Evolutionary conservation across 805 yeast genomes (phyloP), one percentile per base, ranked within the genome.

Genomic region (Ogataea siamensis): DNA sequence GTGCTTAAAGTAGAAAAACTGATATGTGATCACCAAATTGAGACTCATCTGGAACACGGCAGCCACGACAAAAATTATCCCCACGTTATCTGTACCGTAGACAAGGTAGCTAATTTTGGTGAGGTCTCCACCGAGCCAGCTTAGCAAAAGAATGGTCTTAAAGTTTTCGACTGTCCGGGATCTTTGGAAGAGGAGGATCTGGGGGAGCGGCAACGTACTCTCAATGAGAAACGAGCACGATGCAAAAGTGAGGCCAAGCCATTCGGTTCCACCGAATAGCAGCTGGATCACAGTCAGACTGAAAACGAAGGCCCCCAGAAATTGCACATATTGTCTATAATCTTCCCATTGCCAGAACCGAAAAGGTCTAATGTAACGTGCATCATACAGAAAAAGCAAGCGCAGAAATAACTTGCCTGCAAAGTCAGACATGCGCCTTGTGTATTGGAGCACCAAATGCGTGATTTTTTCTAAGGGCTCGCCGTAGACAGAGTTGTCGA

Each of bases 71-170:
- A 85, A 85, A 5, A 84, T 66, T 5, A 64, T 49, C 2, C 88
- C 80, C 19, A 85, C 74, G 48, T 84, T 73, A 37, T 73, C 73
- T 1, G 93, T 83, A 11, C 95, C 95, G 58, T 71, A 84, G n/a
- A 84, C 51, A 37, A 86, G 65, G 53, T 85, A 86, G 36, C 80
- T 67, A 16, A 87, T 74, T 57, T 89, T 89, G 25, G 87, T 73
- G 27, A 82, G 66, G 62, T 88, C 97, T 40, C 96, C 96, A 43
- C 91, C 81, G 4, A 88, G 66, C 97, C 97, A 88, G 53, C 89
- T 81, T 13, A 87, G 62, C 24, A 88, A 58, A 22, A 88, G 64
- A 18, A 91, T 76, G 34, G 80, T 67, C 52, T 87, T 82, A 64
- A 88, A 88, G 43, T 93, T 91, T 47, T 82, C 82, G 6, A 84